These are phyloP conservation scores for Fusarium decemcellulare DNA, from an alignment of 2,329 filamentous ascomycete species.

Conservation along the genomic window DNA sequence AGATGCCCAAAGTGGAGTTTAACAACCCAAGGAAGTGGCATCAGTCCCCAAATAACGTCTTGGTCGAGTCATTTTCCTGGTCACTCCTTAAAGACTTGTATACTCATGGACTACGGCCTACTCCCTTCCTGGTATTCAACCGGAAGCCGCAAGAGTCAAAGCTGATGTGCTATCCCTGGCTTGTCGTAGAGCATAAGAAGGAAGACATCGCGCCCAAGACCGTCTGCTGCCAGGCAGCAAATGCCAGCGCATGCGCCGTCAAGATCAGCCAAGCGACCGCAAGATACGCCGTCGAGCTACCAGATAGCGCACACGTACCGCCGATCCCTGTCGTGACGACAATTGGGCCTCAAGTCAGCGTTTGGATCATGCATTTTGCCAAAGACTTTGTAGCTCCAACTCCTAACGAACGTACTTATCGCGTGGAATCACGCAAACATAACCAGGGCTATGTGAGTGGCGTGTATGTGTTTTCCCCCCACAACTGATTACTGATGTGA, in stretches of 20 bases:
- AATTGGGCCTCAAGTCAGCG: constrained; percentile 22
- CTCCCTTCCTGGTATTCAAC: constrained; percentile 16
- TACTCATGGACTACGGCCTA: constrained; percentile 9
- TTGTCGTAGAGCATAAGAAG: constrained; percentile 39
- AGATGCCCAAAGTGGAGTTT: constrained; percentile 5
- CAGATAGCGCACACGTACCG: constrained; percentile 21
- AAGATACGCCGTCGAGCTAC: constrained; percentile 20
- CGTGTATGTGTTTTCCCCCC: not conserved
- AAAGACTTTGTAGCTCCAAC: constrained; percentile 16
- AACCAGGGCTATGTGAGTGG: constrained; percentile 24
- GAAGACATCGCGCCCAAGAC: not conserved
- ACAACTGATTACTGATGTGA: not conserved
- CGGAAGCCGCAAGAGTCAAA: not conserved
- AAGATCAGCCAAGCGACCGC: constrained; percentile 15
- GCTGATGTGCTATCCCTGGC: constrained; percentile 39
- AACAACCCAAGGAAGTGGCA: constrained; percentile 16
- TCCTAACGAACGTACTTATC: not conserved
- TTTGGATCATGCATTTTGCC: constrained; percentile 37
- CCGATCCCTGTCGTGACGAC: constrained; percentile 35
- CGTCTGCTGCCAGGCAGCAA: constrained; percentile 31
- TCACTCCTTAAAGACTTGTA: constrained; percentile 6
- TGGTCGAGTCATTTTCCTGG: constrained; percentile 32
- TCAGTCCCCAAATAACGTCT: not conserved
- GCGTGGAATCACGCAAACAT: not conserved
- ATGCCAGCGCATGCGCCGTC: constrained; percentile 34